phyloP scores from a whole-genome alignment of 257 asterid genomes.

The Fraxinus excelsior region DNA sequence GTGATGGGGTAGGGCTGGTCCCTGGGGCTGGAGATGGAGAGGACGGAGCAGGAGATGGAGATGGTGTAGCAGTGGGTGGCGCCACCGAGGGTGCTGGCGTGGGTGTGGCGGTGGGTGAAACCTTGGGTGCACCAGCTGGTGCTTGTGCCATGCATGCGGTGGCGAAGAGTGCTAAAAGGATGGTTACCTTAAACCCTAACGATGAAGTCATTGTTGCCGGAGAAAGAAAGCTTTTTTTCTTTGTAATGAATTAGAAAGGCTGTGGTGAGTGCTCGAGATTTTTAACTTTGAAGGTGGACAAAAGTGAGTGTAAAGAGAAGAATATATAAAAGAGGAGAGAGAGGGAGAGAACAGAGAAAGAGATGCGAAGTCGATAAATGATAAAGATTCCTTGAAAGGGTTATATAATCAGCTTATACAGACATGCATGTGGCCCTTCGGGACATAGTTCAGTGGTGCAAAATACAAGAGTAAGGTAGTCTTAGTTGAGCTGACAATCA shows the following conservation, averaged over 20 bases:
- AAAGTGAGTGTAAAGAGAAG: constrained; percentile 21
- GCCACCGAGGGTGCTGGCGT: constrained; percentile 36
- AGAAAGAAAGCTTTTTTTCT: not conserved
- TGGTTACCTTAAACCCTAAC: constrained; percentile 37
- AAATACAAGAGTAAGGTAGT: too few species aligned
- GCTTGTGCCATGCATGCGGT: constrained; percentile 67
- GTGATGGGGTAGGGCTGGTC: constrained; percentile 25
- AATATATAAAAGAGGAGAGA: constrained; percentile 22
- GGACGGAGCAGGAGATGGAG: constrained; percentile 13
- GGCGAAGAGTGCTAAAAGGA: constrained; percentile 53
- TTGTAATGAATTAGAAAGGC: not conserved
- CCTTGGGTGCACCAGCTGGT: constrained; percentile 55
- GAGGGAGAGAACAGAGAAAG: constrained; percentile 12
- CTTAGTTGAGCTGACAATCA: too few species aligned
- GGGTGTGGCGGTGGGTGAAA: constrained; percentile 61
- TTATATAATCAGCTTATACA: constrained; percentile 20
- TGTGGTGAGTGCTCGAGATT: not conserved
- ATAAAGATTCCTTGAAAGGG: constrained; percentile 17
- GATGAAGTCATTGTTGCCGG: constrained; percentile 37
- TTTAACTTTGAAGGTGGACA: constrained; percentile 15
- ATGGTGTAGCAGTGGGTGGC: constrained; percentile 34
- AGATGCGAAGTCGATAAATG: constrained; percentile 5
- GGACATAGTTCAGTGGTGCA: too few species aligned
- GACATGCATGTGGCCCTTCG: constrained; percentile 32
- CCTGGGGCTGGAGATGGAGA: constrained; percentile 18